A percentile compares a stretch with the other conserved stretches of the same genome.
Evolutionary conservation across 805 yeast species (phyloP).

Genomic region (Hanseniaspora hatyaiensis): DNA sequence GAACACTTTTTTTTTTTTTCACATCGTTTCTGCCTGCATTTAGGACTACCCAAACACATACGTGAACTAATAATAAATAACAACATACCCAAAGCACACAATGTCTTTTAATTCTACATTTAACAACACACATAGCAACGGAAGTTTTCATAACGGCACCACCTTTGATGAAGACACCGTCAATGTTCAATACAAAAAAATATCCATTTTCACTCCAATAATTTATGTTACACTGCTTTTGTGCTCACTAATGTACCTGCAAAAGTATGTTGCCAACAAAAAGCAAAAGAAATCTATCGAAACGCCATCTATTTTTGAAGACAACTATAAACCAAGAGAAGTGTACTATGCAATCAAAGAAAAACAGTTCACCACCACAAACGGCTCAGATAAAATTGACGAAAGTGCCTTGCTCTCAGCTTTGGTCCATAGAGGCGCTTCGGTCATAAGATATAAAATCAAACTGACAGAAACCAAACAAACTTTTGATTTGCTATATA

Average conservation of each 20-base stretch:
- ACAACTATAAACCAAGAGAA: conserved; percentile 48
- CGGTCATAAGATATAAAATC: conserved; percentile 71
- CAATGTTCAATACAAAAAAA: conserved; percentile 4
- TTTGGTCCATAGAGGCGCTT: conserved; percentile 62
- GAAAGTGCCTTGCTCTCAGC: conserved; percentile 68
- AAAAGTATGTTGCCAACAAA: conserved; percentile 7
- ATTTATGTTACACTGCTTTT: conserved; percentile 9
- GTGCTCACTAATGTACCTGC: conserved; percentile 7
- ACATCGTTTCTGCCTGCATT: too few relatives aligned
- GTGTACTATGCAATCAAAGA: conserved; percentile 49
- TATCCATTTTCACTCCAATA: conserved; percentile 12
- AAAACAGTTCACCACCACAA: conserved; percentile 25
- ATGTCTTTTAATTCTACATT: conserved; percentile 1
- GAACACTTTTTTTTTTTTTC: too few relatives aligned
- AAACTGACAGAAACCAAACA: conserved; percentile 71
- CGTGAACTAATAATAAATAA: too few relatives aligned
- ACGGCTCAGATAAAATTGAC: conserved; percentile 45
- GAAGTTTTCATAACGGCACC: conserved; percentile 15
- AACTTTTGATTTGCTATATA: conserved; percentile 58
- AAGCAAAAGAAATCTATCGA: conserved; percentile 13
- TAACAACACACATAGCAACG: conserved; percentile 14
- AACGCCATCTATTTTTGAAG: conserved; percentile 52
- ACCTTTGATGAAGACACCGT: conserved; percentile 16
- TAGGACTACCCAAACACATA: too few relatives aligned
- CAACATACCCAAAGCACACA: background rate